Evolutionary conservation across 805 yeast genomes (phyloP).

Genomic region (Metschnikowia lachancei): DNA sequence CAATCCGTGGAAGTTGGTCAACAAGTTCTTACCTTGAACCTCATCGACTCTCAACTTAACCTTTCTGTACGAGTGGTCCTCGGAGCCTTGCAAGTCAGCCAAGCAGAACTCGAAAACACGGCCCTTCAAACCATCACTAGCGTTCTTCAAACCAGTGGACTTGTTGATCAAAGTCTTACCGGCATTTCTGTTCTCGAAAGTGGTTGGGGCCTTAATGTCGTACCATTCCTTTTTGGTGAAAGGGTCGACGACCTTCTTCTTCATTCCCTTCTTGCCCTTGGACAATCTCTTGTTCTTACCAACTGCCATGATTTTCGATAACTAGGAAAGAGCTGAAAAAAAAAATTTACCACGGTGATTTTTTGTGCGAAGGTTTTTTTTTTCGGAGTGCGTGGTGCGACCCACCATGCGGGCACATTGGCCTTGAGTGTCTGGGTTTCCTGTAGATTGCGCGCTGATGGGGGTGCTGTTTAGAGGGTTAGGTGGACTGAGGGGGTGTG

Average conservation of each 20-base stretch:
- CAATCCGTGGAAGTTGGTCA: conserved; percentile 99
- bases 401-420: background rate
- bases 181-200: conserved; percentile 97
- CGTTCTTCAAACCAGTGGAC: conserved; percentile 96
- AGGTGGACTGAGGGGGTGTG: too few species aligned
- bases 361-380: conserved; percentile 3
- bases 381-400: background rate
- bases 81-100: conserved; percentile 98
- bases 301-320: conserved; percentile 57
- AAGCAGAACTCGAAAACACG: conserved; percentile 93
- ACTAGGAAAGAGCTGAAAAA: conserved; percentile 6
- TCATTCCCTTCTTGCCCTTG: conserved; percentile 92
- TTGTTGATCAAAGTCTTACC: conserved; percentile 99
- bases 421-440: too few species aligned
- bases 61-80: conserved; percentile 98
- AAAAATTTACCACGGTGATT: background rate
- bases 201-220: conserved; percentile 97
- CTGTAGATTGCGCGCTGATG: too few species aligned
- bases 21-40: conserved; percentile 97
- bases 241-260: conserved; percentile 99
- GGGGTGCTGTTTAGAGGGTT: too few species aligned
- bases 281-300: conserved; percentile 89
- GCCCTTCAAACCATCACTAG: conserved; percentile 97
- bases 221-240: conserved; percentile 99
- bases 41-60: conserved; percentile 97